Conservation (phyloP, 2,329 filamentous ascomycete genomes). For the Fusarium floridanum region DNA sequence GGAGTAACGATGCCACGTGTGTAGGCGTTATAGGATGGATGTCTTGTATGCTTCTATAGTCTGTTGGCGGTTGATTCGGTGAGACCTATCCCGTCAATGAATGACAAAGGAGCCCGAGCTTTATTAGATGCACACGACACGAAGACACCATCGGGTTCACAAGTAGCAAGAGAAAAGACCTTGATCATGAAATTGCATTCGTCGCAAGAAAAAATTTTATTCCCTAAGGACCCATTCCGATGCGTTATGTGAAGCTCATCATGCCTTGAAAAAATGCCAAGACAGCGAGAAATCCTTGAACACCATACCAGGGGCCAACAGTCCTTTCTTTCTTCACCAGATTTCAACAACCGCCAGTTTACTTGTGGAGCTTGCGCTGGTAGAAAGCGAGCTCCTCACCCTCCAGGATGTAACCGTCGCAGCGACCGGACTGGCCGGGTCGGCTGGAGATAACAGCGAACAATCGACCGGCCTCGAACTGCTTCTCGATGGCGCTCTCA, state of each 20-base stretch:
- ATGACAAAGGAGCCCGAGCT: background rate
- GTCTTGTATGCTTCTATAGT: conserved; percentile 11
- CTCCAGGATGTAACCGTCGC: conserved; percentile 98
- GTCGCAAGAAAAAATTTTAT: conserved; percentile 53
- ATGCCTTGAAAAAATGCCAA: conserved; percentile 53
- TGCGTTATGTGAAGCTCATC: conserved; percentile 54
- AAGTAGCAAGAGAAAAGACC: conserved; percentile 34
- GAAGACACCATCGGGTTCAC: conserved; percentile 26
- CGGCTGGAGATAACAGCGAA: conserved; percentile 93
- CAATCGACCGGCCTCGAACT: conserved; percentile 99
- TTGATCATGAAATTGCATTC: conserved; percentile 49
- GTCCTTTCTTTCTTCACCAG: conserved; percentile 38
- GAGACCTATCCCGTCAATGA: conserved; percentile 5
- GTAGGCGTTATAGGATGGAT: conserved; percentile 15
- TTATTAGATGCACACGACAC: background rate
- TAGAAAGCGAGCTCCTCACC: conserved; percentile 99
- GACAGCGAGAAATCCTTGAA: conserved; percentile 54
- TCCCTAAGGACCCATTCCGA: conserved; percentile 56
- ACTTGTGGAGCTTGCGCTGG: conserved; percentile 99
- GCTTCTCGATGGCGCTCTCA: conserved; percentile 91
- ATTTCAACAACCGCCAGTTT: conserved; percentile 59
- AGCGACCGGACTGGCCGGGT: conserved; percentile 96
- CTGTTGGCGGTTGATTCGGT: background rate
- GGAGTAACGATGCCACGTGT: conserved; percentile 17
- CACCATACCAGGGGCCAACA: conserved; percentile 52